A percentile compares a stretch with the other conserved stretches of the same genome.
Conservation (phyloP, 257 asterid genomes). For the Scutellaria galericulata region DNA sequence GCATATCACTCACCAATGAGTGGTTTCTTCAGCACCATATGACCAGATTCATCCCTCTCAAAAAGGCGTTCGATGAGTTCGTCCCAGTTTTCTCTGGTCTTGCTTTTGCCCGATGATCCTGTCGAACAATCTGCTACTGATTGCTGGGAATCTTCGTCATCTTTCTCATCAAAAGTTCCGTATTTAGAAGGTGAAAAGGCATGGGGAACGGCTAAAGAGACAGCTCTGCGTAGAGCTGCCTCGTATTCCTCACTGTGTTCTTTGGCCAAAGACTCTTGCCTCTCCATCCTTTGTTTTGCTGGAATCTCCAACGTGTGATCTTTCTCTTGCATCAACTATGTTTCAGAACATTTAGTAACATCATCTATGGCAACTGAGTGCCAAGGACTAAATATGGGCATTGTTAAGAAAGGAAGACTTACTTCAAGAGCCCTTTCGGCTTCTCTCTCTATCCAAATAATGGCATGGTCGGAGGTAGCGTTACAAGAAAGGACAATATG, state of each 20-base stretch:
- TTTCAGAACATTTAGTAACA: not conserved
- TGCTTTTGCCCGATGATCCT: conserved; percentile 54
- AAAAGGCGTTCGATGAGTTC: conserved; percentile 73
- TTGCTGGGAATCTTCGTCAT: conserved; percentile 36
- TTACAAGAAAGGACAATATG: conserved; percentile 91
- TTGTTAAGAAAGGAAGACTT: conserved; percentile 40
- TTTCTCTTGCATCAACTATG: conserved; percentile 66
- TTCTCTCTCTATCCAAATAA: conserved; percentile 92
- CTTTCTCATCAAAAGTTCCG: conserved; percentile 67
- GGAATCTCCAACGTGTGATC: conserved; percentile 63
- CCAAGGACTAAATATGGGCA: too few relatives aligned
- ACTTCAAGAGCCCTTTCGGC: conserved; percentile 78
- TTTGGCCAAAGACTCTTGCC: conserved; percentile 65
- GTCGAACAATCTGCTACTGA: conserved; percentile 48
- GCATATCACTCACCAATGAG: conserved; percentile 31
- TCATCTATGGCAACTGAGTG: too few relatives aligned
- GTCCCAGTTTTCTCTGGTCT: conserved; percentile 68
- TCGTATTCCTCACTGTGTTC: conserved; percentile 68
- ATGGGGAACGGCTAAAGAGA: conserved; percentile 68
- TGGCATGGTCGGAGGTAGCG: conserved; percentile 94
- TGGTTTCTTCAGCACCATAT: conserved; percentile 53
- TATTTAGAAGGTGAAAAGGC: conserved; percentile 73
- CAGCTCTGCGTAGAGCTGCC: conserved; percentile 79
- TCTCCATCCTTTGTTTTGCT: conserved; percentile 74
- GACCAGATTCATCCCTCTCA: conserved; percentile 73